Conservation (phyloP, 2,329 filamentous ascomycete genomes). For the Zasmidium cellare region DNA sequence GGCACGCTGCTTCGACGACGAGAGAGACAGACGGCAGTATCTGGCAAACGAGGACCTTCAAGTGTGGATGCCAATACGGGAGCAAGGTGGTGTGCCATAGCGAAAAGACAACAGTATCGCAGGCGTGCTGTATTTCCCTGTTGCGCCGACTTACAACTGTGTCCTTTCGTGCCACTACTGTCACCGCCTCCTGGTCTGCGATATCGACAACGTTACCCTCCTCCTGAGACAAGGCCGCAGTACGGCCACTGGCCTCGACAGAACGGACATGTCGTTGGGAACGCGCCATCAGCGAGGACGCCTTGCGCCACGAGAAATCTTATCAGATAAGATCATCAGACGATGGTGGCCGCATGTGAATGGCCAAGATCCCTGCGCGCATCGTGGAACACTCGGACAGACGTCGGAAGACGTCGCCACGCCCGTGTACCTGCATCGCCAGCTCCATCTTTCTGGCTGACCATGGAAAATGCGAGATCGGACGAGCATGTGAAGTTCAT, state of each 20-base stretch:
- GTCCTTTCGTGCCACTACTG: too few species aligned
- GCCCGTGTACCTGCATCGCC: background rate
- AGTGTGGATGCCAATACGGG: too few species aligned
- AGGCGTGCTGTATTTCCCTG: too few species aligned
- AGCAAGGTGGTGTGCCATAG: too few species aligned
- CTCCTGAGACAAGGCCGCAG: background rate
- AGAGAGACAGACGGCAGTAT: too few species aligned
- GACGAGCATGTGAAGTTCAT: background rate
- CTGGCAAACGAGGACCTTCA: too few species aligned
- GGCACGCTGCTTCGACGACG: too few species aligned
- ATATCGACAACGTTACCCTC: too few species aligned
- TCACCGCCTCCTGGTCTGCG: too few species aligned
- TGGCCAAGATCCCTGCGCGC: background rate
- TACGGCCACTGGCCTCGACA: background rate
- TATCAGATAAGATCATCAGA: constrained; percentile 2
- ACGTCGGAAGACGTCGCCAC: background rate
- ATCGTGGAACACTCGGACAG: background rate
- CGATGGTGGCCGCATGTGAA: background rate
- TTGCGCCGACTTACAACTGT: too few species aligned
- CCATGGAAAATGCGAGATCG: background rate
- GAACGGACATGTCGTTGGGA: background rate
- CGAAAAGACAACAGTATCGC: too few species aligned
- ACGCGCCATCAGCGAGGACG: background rate
- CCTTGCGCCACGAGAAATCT: background rate
- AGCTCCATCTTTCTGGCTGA: constrained; percentile 1